Base-by-base conservation (phyloP, 805 yeast genomes). In the Maudiozyma bulderi region DNA sequence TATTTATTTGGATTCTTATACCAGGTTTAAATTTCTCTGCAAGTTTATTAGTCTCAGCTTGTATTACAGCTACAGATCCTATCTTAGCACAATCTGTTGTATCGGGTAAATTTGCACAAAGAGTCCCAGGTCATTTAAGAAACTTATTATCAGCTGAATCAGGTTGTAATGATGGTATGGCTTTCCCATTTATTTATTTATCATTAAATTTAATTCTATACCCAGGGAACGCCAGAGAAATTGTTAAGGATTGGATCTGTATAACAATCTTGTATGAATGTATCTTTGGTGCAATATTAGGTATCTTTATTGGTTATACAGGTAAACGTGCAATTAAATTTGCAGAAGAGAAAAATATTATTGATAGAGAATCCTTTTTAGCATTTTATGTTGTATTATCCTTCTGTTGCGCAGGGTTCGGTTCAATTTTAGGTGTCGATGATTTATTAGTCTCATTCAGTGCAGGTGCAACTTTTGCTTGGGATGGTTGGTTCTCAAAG, bases 91-190 rank as follows among this genome's bases (percentile, higher is more conserved):
- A 95, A 14, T 95, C 96, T 2, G 95, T 89, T 38, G 96, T 89
- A 9, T 95, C 69, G 14, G 95, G 95, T 55, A 86, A 86, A 62
- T 89, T 89, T 64, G 95, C 96, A 11, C 79, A 78, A 59, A 77
- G 95, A 48, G 95, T 89, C 14, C 95, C 96, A 1, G 95, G 95
- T n/a, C 96, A 89, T 67, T 73, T 89, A 68, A 74, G 95, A 57
- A 85, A 88, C 60, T 67, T 89, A 44, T 70, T 90, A 29, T 78
- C 90, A 32, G 95, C 95, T 0, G 95, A 87, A 58, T 64, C 68
- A 3, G 96, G 96, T 65, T 89, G 95, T 63, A 89, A 89, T 65
- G 97, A 89, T 61, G 97, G 97, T 42, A 84, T 89, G 93, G 96
- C 96, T 0, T 89, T 86, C 61, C 97, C 97, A 0, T 89, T 89